These are phyloP conservation scores for Phlebiopsis flavidoalba DNA, from an alignment of 768 basidiomycete genomes.

Conservation along the genomic window DNA sequence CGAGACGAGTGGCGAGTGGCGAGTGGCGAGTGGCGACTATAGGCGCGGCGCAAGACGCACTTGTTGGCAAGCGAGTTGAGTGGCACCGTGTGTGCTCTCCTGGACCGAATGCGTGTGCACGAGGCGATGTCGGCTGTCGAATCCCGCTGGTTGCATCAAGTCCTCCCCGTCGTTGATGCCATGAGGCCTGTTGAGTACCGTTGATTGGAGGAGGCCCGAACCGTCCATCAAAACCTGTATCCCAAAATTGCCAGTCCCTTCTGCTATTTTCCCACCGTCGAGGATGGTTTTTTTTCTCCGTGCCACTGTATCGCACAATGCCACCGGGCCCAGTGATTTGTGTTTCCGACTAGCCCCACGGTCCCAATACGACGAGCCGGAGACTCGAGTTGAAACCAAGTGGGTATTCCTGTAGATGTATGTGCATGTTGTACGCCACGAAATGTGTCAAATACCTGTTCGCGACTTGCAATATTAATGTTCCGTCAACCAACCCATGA, in stretches of 20 bases:
- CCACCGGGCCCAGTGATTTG: background rate
- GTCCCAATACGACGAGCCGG: too few species aligned
- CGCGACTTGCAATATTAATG: too few species aligned
- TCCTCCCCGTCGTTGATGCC: background rate
- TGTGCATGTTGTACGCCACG: too few species aligned
- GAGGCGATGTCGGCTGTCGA: background rate
- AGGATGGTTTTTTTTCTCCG: too few species aligned
- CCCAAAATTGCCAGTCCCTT: background rate
- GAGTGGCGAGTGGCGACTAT: background rate
- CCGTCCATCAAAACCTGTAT: background rate
- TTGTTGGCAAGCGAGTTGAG: background rate
- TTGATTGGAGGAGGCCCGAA: background rate
- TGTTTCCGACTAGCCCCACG: background rate
- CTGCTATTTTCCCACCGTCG: background rate
- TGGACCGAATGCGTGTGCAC: background rate
- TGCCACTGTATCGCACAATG: background rate
- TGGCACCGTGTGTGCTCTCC: background rate
- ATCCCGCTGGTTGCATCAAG: background rate
- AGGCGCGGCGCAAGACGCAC: background rate
- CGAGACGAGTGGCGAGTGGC: background rate
- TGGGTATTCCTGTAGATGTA: too few species aligned
- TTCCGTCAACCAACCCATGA: too few species aligned
- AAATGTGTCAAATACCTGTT: too few species aligned
- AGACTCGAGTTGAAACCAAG: too few species aligned
- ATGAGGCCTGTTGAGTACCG: background rate